Evolutionary conservation across 768 basidiomycete species (phyloP).

Genomic region (Leccinum subtestaceum): DNA sequence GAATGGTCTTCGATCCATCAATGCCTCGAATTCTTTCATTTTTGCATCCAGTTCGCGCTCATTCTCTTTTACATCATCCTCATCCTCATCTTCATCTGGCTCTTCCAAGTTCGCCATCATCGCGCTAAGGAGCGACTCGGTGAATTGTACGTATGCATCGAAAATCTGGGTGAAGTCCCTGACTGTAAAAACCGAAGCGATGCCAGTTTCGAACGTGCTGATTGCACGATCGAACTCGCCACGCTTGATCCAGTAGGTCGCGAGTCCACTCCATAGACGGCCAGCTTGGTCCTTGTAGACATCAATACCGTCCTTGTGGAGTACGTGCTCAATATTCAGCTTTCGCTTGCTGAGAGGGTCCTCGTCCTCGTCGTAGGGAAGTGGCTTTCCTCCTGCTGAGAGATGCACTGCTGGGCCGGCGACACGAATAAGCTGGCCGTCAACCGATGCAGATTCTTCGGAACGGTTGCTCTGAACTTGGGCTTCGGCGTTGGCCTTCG

Average conservation of each 20-base stretch:
- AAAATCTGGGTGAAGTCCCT: conserved; percentile 98
- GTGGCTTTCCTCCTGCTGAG: conserved; percentile 47
- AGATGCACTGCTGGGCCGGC: conserved; percentile 62
- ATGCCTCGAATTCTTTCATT: conserved; percentile 90
- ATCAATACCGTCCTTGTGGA: conserved; percentile 80
- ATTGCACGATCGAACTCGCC: conserved; percentile 92
- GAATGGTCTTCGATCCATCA: conserved; percentile 95
- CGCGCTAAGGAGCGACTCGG: conserved; percentile 83
- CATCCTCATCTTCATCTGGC: conserved; percentile 70
- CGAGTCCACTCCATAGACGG: conserved; percentile 91
- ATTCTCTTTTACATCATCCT: conserved; percentile 71
- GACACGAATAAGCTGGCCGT: conserved; percentile 68
- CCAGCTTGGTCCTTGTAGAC: conserved; percentile 98
- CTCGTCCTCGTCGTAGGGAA: conserved; percentile 74
- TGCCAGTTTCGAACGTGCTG: conserved; percentile 82
- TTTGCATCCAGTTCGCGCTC: conserved; percentile 81
- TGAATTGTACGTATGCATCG: conserved; percentile 93
- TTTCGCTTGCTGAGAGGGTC: conserved; percentile 68
- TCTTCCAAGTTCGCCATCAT: conserved; percentile 84
- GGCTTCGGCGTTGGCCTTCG: conserved; percentile 46
- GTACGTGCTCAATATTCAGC: conserved; percentile 84
- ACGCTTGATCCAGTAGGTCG: conserved; percentile 98
- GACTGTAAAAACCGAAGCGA: conserved; percentile 82
- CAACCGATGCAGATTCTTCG: conserved; percentile 43
- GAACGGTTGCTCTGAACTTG: conserved; percentile 32